Evolutionary conservation across 352 stramenopile genomes (phyloP).

Genomic region (Pelagophyceae sp.): DNA sequence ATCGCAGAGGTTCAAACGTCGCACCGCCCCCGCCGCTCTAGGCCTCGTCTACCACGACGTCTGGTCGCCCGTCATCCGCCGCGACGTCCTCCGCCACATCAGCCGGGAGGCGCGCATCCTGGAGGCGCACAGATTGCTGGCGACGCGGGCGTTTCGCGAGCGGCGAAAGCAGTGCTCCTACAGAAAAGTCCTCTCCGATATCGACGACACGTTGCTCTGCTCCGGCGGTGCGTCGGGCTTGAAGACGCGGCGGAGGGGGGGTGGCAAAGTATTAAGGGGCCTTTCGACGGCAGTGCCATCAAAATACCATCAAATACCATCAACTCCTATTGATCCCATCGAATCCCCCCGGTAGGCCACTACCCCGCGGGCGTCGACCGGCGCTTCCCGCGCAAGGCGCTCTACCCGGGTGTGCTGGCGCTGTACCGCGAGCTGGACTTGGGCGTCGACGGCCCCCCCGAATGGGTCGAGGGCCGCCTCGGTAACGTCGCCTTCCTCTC

Average conservation of each 20-base stretch:
- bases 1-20: too few species aligned
- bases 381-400: slow-evolving; percentile 71
- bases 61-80: slow-evolving; percentile 34
- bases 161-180: slow-evolving; percentile 62
- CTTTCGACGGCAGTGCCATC: too few species aligned
- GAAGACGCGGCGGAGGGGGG: too few species aligned
- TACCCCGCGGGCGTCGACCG: slow-evolving; percentile 90
- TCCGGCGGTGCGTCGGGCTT: too few species aligned
- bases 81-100: slow-evolving; percentile 91
- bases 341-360: too few species aligned
- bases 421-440: slow-evolving; percentile 97
- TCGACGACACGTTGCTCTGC: slow-evolving; percentile 94
- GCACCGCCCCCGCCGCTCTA: too few species aligned
- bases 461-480: slow-evolving; percentile 46
- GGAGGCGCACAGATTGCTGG: slow-evolving; percentile 79
- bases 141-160: slow-evolving; percentile 57
- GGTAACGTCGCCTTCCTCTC: slow-evolving; percentile 96
- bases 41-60: slow-evolving; percentile 38
- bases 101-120: slow-evolving; percentile 81
- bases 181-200: slow-evolving; percentile 94
- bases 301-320: too few species aligned
- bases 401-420: slow-evolving; percentile 93
- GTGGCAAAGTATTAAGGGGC: too few species aligned
- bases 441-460: slow-evolving; percentile 57
- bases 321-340: too few species aligned